Conservation (phyloP, 352 stramenopile species). For the Phytopythium vexans region DNA sequence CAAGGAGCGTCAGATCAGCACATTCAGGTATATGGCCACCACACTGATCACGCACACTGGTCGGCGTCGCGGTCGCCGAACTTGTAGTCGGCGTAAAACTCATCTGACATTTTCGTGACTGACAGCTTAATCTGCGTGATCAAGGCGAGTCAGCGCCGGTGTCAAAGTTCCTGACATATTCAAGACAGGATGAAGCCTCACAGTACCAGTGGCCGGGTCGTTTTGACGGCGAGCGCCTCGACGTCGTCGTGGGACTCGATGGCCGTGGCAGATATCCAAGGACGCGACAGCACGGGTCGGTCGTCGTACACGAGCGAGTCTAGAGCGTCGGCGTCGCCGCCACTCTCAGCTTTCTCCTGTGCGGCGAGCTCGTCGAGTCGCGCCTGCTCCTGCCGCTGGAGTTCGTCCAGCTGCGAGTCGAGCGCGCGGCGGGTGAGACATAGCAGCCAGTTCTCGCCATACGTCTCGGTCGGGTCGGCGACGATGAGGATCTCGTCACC, state of each 20-base stretch:
- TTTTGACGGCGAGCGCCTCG: slow-evolving; percentile 48
- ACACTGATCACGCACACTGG: slow-evolving; percentile 41
- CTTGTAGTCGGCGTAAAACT: slow-evolving; percentile 83
- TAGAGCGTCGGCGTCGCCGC: slow-evolving; percentile 37
- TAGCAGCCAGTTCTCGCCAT: slow-evolving; percentile 85
- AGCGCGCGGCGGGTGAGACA: slow-evolving; percentile 65
- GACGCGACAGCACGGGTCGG: slow-evolving; percentile 53
- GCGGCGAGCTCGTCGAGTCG: slow-evolving; percentile 40
- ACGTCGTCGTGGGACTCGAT: slow-evolving; percentile 70
- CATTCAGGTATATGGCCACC: neutral
- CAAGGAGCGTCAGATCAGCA: neutral
- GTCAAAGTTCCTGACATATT: neutral
- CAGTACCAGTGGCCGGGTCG: slow-evolving; percentile 37
- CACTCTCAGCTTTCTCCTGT: slow-evolving; percentile 23
- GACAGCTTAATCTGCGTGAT: slow-evolving; percentile 63
- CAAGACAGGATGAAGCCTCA: slow-evolving; percentile 1
- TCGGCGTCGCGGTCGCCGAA: slow-evolving; percentile 80
- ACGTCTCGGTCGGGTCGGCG: slow-evolving; percentile 67
- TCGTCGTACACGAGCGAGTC: slow-evolving; percentile 74
- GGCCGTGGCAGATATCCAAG: slow-evolving; percentile 46
- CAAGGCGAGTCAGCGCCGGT: neutral
- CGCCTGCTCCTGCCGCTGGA: slow-evolving; percentile 47
- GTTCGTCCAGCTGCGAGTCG: slow-evolving; percentile 63
- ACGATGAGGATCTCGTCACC: slow-evolving; percentile 74
- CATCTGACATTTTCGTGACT: slow-evolving; percentile 78